Evolutionary conservation across 2,329 filamentous ascomycete species (phyloP).

Genomic region (Grosmannia huntii): DNA sequence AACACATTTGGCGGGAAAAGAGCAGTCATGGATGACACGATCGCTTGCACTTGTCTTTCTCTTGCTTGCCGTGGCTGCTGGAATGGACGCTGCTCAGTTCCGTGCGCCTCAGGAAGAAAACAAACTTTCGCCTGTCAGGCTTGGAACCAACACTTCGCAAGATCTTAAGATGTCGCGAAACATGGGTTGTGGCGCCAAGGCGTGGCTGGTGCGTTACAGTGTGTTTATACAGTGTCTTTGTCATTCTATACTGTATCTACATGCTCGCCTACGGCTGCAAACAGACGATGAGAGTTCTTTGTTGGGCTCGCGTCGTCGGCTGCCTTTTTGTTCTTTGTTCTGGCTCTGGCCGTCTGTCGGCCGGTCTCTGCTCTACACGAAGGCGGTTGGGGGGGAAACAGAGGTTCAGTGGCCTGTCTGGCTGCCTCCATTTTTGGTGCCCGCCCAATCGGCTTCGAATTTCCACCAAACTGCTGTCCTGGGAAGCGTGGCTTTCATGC

Average conservation of each 20-base stretch:
- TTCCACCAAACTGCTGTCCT: not conserved
- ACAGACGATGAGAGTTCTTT: too few species aligned
- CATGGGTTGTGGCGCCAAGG: not conserved
- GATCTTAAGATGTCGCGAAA: slow-evolving; percentile 2
- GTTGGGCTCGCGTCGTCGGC: not conserved
- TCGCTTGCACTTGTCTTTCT: not conserved
- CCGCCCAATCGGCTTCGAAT: not conserved
- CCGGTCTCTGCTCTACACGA: not conserved
- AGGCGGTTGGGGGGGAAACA: not conserved
- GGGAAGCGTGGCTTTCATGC: not conserved
- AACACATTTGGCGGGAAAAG: slow-evolving; percentile 8
- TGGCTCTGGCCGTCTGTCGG: not conserved
- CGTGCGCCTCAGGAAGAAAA: not conserved
- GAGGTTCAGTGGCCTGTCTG: not conserved
- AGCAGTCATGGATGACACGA: not conserved
- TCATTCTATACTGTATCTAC: not conserved
- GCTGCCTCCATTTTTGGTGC: not conserved
- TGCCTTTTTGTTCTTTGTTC: not conserved
- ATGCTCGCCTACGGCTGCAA: not conserved
- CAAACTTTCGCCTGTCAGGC: not conserved
- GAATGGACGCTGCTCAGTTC: not conserved
- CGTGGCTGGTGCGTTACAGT: not conserved
- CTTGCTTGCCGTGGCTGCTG: not conserved
- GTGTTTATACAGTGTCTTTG: not conserved
- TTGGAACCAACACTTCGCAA: not conserved